Evolutionary conservation across 176 grass and related monocot genomes (phyloP).

Genomic region (Echinochloa phyllopogon): DNA sequence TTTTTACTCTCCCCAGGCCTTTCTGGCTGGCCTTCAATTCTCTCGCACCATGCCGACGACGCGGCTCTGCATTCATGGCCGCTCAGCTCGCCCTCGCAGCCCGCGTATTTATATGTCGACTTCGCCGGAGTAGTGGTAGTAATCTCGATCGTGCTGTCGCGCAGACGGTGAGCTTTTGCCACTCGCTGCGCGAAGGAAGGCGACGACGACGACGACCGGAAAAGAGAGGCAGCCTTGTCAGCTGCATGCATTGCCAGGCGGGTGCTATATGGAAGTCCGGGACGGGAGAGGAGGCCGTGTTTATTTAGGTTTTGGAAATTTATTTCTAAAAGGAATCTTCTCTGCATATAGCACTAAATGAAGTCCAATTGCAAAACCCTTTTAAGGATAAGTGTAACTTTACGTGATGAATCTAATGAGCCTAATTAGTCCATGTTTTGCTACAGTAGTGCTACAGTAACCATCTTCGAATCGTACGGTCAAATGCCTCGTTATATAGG

Average conservation of each 20-base stretch:
- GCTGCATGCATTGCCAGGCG: not conserved
- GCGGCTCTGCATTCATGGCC: slow-evolving; percentile 30
- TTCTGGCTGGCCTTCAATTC: not conserved
- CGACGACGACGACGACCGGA: slow-evolving; percentile 8
- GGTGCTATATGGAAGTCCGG: slow-evolving; percentile 19
- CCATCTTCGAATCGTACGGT: too few relatives aligned
- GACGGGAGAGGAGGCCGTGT: too few relatives aligned
- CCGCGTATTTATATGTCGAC: not conserved
- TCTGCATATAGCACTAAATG: too few relatives aligned
- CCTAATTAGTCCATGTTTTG: too few relatives aligned
- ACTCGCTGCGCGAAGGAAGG: slow-evolving; percentile 7
- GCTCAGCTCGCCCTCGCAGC: not conserved
- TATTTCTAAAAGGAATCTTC: too few relatives aligned
- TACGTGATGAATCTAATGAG: too few relatives aligned
- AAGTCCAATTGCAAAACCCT: too few relatives aligned
- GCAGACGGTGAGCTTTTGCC: not conserved
- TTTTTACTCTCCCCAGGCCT: slow-evolving; percentile 12
- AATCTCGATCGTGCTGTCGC: not conserved
- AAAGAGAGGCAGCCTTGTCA: not conserved
- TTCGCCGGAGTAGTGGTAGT: not conserved
- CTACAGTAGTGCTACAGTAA: too few relatives aligned
- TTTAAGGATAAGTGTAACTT: too few relatives aligned
- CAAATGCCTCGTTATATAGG: too few relatives aligned
- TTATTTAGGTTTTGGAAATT: too few relatives aligned
- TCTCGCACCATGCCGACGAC: not conserved